Evolutionary conservation across 805 yeast genomes (phyloP), one percentile per base, ranked within the genome.

Genomic region (Candida ipomoeae): DNA sequence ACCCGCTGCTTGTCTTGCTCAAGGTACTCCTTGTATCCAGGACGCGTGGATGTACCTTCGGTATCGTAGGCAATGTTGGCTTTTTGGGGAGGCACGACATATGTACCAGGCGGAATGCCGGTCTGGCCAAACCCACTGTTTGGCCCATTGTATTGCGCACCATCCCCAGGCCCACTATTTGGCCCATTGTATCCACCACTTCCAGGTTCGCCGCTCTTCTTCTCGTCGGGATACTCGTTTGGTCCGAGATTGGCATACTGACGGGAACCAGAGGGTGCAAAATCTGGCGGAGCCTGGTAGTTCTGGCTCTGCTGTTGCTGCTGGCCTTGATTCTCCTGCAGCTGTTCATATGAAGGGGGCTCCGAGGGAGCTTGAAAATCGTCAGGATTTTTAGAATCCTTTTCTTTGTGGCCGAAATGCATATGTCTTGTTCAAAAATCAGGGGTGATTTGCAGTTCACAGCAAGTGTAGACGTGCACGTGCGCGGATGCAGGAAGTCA

Each of bases 21-120:
- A 35, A 63, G 60, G 45, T 60, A 73, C 49, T 70, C 67, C 44
- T 58, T 68, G 51, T 70, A 72, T 3, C 70, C 67, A 0, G 77
- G 76, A 34, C 73, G 61, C 35, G 71, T 56, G 44, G 68, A 66
- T 39, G 63, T 62, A 15, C 73, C 71, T 29, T 68, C 67, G 3
- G 76, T 55, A 14, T 58, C 70, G 47, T 59, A 62, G 1, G 71
- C 57, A 21, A 73, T 73, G 55, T 73, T 68, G n/a, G 70, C 71
- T 49, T 57, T 51, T 29, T 57, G 66, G 8, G 75, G 73, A 5
- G 67, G 55, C 5, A 71, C 66, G 33, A 59, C 59, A 43, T 63
- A 63, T 4, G 48, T 48, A 26, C 48, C 52, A 5, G 49, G 42
- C 8, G 56, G 54, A 6, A 44, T 32, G 15, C 44, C 32, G 11